Evolutionary conservation across 2,329 filamentous ascomycete genomes (phyloP).

Genomic region (Exophiala mesophila): DNA sequence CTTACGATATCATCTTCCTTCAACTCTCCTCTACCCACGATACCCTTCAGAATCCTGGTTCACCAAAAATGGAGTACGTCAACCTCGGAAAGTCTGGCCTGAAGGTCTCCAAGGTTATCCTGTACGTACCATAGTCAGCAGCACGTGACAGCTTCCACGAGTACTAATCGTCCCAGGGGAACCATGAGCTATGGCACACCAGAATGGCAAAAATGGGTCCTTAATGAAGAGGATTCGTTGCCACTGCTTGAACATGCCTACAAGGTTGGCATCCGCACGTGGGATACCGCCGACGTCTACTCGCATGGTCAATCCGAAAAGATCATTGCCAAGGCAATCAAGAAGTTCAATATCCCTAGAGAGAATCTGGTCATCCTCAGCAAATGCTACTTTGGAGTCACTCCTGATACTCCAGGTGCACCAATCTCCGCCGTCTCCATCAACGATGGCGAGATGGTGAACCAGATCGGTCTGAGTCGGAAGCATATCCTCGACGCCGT

Average conservation of each 20-base stretch:
- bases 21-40: too few species aligned
- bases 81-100: constrained; percentile 29
- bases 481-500: constrained; percentile 60
- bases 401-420: constrained; percentile 28
- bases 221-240: constrained; percentile 23
- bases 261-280: constrained; percentile 25
- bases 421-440: constrained; percentile 30
- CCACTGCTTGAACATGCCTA: constrained; percentile 29
- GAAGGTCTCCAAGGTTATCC: constrained; percentile 25
- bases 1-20: too few species aligned
- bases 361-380: constrained; percentile 55
- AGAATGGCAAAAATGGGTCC: constrained; percentile 28
- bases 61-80: constrained; percentile 43
- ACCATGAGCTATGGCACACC: constrained; percentile 43
- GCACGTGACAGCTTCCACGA: not conserved
- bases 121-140: constrained; percentile 6
- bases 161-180: constrained; percentile 12
- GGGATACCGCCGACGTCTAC: constrained; percentile 34
- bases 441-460: constrained; percentile 32
- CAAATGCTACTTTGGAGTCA: constrained; percentile 47
- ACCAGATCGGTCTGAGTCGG: constrained; percentile 45
- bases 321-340: constrained; percentile 54
- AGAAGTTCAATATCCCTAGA: constrained; percentile 53
- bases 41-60: too few species aligned
- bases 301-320: constrained; percentile 22